Evolutionary conservation across 2,329 filamentous ascomycete species (phyloP).

Genomic region (Aspergillus pseudonomiae): DNA sequence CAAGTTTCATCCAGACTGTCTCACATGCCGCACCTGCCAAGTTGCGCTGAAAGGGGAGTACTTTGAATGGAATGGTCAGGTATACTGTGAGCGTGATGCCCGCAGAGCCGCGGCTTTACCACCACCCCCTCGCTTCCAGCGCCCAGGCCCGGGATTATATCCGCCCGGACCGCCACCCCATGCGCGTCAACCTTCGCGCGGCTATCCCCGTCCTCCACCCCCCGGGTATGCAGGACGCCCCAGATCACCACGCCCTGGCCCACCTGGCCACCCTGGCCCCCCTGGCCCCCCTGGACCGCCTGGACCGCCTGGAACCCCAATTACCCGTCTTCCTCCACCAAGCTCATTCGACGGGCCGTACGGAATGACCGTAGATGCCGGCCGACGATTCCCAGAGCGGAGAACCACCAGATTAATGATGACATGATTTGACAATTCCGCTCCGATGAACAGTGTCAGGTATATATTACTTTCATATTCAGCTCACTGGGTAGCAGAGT

Average conservation of each 20-base stretch:
- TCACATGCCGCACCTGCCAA: conserved; percentile 76
- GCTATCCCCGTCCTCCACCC: conserved; percentile 26
- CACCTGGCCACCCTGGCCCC: neutral
- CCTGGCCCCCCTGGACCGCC: too few relatives aligned
- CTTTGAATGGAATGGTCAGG: conserved; percentile 79
- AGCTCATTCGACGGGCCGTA: conserved; percentile 24
- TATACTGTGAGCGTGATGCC: conserved; percentile 88
- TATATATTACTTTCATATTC: neutral
- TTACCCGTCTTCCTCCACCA: conserved; percentile 1
- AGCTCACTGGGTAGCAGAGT: neutral
- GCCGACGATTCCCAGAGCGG: conserved; percentile 51
- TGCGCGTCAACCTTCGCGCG: conserved; percentile 15
- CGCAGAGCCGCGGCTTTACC: conserved; percentile 56
- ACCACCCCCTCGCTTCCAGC: conserved; percentile 40
- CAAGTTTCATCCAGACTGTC: conserved; percentile 87
- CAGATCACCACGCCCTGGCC: conserved; percentile 2
- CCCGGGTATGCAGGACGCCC: conserved; percentile 26
- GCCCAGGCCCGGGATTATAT: conserved; percentile 21
- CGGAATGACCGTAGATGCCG: conserved; percentile 28
- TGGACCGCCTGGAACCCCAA: neutral
- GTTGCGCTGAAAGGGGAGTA: conserved; percentile 79
- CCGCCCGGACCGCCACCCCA: conserved; percentile 39
- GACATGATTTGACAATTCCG: conserved; percentile 37
- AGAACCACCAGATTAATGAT: conserved; percentile 54
- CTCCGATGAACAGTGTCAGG: neutral